Base-by-base conservation (phyloP, 2,329 filamentous ascomycete genomes). In the Fusarium sp. region DNA sequence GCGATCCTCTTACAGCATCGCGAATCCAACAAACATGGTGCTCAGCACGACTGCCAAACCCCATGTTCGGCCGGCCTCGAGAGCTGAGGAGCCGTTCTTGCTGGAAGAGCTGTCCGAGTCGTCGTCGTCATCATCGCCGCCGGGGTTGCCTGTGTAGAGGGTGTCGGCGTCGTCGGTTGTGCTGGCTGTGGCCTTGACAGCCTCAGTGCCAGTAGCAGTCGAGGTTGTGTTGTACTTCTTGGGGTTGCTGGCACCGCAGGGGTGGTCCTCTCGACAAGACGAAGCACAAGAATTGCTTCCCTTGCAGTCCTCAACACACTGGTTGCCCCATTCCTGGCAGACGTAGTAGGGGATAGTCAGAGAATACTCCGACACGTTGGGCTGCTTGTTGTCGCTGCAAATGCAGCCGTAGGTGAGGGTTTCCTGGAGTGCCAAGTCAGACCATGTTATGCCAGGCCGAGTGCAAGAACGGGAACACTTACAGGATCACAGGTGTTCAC, bases 291-390 rank as follows among this genome's bases (percentile, higher is more conserved):
- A 84, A 79, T 90, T 83, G 68, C 80, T 77, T 54, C 75, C 64
- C 33, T 79, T 81, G 79, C 91, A 93, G 62, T 67, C 79, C 2
- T 70, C 75, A 11, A 91, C 88, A 77, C 91, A 93, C 79, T 93
- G 87, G 77, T 82, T 88, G 73, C 87, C 90, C 85, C 86, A 93
- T 80, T 91, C 85, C 50, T 84, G 85, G 85, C 92, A 96, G 73
- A 89, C 85, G 81, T 89, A 92, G 85, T 88, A 95, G 33, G 92
- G 92, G 25, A 96, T 83, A 1, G 92, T 94, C 73, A 93, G 85
- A 18, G 89, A 90, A 85, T 91, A 96, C 80, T 94, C 86, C 75
- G 90, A 88, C 53, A 92, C 81, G 80, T 94, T 93, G 71, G 92
- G 92, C 57, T 85, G 81, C 67, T 85, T 77, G 77, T 87, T 86